Evolutionary conservation across 257 asterid species (phyloP).

Genomic region (Capsicum rhomboideum): DNA sequence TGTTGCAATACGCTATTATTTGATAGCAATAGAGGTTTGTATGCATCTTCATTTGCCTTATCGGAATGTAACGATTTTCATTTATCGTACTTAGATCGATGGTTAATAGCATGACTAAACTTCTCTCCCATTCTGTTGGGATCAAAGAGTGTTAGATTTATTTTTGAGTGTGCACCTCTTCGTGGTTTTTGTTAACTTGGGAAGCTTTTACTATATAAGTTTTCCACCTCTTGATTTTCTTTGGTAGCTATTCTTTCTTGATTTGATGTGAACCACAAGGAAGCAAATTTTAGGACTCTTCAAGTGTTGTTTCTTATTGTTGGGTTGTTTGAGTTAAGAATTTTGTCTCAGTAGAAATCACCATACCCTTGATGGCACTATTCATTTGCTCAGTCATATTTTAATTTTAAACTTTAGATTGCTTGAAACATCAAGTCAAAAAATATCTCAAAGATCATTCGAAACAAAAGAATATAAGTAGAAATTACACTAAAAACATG

Average conservation of each 20-base stretch:
- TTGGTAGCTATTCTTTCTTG: not conserved
- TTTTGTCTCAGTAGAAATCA: not conserved
- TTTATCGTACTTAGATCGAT: not conserved
- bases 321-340: not conserved
- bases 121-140: not conserved
- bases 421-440: too few species aligned
- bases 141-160: not conserved
- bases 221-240: not conserved
- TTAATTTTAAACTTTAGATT: too few species aligned
- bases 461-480: too few species aligned
- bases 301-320: not conserved
- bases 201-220: not conserved
- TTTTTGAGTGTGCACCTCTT: not conserved
- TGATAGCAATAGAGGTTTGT: slow-evolving; percentile 94
- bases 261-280: not conserved
- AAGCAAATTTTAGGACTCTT: not conserved
- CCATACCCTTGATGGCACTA: not conserved
- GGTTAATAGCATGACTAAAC: not conserved
- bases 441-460: too few species aligned
- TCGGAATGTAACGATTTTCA: not conserved
- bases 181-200: not conserved
- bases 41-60: not conserved
- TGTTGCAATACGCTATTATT: slow-evolving; percentile 87
- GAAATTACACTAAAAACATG: too few species aligned
- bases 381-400: too few species aligned